A percentile compares a stretch with the other conserved stretches of the same genome.
Conservation (phyloP, 2,329 filamentous ascomycete genomes). For the Monilinia laxa region DNA sequence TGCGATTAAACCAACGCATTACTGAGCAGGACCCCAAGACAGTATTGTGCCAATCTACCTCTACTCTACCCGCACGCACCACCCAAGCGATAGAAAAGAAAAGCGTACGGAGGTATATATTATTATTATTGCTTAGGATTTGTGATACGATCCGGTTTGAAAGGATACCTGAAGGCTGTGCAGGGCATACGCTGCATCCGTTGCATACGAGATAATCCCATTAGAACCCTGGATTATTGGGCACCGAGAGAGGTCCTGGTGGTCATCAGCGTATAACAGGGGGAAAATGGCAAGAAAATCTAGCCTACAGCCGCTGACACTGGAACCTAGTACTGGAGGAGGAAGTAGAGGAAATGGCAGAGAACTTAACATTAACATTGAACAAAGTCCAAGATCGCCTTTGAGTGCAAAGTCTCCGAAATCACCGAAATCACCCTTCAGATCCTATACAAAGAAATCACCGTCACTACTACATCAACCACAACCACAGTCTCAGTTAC, state of each 20-base stretch:
- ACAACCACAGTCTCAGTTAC: neutral
- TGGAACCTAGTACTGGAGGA: conserved; percentile 26
- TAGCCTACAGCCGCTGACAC: conserved; percentile 39
- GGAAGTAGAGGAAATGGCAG: conserved; percentile 24
- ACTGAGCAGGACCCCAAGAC: conserved; percentile 6
- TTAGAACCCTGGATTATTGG: conserved; percentile 20
- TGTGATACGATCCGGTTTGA: conserved; percentile 25
- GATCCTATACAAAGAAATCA: conserved; percentile 35
- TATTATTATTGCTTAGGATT: conserved; percentile 26
- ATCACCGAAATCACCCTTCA: conserved; percentile 38
- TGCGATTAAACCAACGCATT: neutral
- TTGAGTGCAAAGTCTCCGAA: conserved; percentile 35
- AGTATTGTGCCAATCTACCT: conserved; percentile 19
- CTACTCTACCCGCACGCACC: conserved; percentile 26
- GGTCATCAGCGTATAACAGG: conserved; percentile 28
- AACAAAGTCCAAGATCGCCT: conserved; percentile 31
- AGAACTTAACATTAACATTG: conserved; percentile 18
- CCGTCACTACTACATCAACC: conserved; percentile 24
- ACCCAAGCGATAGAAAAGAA: conserved; percentile 22
- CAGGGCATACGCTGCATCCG: conserved; percentile 12
- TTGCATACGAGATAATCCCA: conserved; percentile 30
- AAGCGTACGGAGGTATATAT: conserved; percentile 25
- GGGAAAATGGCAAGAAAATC: conserved; percentile 38
- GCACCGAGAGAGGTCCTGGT: conserved; percentile 18
- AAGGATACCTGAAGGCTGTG: conserved; percentile 33